Evolutionary conservation across 371 early-diverging fungal genomes (phyloP), one percentile per base, ranked within the genome.

Genomic region (Mucor plumbeus): DNA sequence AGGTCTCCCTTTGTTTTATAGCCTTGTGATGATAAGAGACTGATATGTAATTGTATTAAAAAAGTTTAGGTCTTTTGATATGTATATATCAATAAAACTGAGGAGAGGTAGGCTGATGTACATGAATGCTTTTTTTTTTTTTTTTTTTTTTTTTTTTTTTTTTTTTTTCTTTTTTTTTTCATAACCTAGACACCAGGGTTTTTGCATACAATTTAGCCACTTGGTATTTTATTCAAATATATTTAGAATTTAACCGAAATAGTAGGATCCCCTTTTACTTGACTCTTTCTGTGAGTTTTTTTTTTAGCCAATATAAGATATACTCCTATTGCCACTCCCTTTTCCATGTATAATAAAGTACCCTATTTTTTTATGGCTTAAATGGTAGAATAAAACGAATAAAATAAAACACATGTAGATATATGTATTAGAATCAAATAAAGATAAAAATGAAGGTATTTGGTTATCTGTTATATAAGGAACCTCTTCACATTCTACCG

Each of bases 321-420:
- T 48, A 48, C 48, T 21, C 48, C 48, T 48, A 48, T 48, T 48
- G 48, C 48, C 48, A 48, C 48, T 48, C 48, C 48, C 48, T 48
- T 21, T 48, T 48, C 48, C 21, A 15, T 48, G 9, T 26, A 26
- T 26, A 26, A 26, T 26, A 26, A 26, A 26, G 26, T 26, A 1
- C 11, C 5, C 38, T n/a, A n/a, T n/a, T 38, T 21, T 48, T 48
- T 19, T 17, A 21, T 48, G 19, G 15, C 3, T 15, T 43, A 6
- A 43, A 43, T 48, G 48, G 48, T 21, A 48, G 48, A 48, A 21
- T 48, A 48, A 48, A 48, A 21, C 26, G 26, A 26, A 26, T 26
- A 26, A 26, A 1, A 26, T 26, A n/a, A 9, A 48, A 48, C 19
- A 48, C 48, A 48, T 48, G 48, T 48, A 48, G 10, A 48, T 48